Evolutionary conservation across 2,329 filamentous ascomycete genomes (phyloP).

Genomic region (Penicillium sp.): DNA sequence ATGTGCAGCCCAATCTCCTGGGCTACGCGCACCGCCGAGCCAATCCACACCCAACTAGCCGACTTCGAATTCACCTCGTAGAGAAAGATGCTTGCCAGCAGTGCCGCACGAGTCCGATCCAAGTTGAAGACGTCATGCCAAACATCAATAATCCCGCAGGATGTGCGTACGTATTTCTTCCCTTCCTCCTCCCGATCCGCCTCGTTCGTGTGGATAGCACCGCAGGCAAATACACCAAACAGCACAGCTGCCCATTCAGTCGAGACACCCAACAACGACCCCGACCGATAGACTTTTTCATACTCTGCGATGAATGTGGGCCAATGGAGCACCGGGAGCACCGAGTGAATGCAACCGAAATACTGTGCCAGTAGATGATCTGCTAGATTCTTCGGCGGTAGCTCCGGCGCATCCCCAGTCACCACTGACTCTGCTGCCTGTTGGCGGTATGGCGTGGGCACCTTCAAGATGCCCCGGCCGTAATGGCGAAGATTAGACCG

Average conservation of each 20-base stretch:
- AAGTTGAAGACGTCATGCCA: conserved; percentile 77
- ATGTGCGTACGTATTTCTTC: conserved; percentile 67
- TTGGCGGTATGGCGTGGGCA: conserved; percentile 66
- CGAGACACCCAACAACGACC: conserved; percentile 59
- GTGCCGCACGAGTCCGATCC: conserved; percentile 68
- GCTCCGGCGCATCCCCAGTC: conserved; percentile 56
- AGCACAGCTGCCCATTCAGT: conserved; percentile 75
- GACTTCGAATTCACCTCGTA: conserved; percentile 84
- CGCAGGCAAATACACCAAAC: conserved; percentile 79
- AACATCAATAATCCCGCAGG: conserved; percentile 68
- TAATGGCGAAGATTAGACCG: conserved; percentile 69
- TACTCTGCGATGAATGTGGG: conserved; percentile 74
- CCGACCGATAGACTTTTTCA: conserved; percentile 69
- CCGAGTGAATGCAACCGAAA: conserved; percentile 70
- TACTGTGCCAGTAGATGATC: conserved; percentile 75
- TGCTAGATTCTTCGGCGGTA: conserved; percentile 68
- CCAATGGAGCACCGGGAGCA: conserved; percentile 86
- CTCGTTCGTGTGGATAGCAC: conserved; percentile 67
- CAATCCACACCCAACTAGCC: conserved; percentile 82
- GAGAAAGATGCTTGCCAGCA: conserved; percentile 74
- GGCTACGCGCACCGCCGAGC: conserved; percentile 71
- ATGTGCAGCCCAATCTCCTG: conserved; percentile 81
- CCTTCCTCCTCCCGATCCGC: conserved; percentile 57
- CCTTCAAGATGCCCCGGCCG: conserved; percentile 75
- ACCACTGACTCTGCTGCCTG: conserved; percentile 49